Conservation (phyloP, 2,329 filamentous ascomycete species). For the Aspergillus sp. region DNA sequence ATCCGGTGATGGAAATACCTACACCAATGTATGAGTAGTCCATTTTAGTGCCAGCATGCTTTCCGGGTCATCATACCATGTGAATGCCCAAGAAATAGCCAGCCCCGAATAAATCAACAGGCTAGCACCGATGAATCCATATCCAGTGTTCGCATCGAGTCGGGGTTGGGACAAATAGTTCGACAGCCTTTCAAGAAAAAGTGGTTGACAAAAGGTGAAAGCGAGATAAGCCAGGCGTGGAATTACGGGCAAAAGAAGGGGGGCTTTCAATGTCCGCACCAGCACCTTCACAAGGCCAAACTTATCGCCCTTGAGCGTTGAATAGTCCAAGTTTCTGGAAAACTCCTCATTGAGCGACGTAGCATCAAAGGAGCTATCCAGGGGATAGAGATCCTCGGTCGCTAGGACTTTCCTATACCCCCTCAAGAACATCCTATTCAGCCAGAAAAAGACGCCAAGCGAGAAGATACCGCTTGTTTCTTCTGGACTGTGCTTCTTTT, state of each 20-base stretch:
- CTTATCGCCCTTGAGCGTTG: slow-evolving; percentile 9
- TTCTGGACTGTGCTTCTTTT: slow-evolving; percentile 34
- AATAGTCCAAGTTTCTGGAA: slow-evolving; percentile 10
- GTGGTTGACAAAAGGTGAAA: slow-evolving; percentile 31
- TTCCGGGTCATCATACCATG: slow-evolving; percentile 6
- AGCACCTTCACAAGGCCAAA: slow-evolving; percentile 25
- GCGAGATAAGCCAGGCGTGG: slow-evolving; percentile 28
- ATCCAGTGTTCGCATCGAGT: slow-evolving; percentile 20
- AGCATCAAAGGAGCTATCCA: slow-evolving; percentile 11
- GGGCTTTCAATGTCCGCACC: slow-evolving; percentile 24
- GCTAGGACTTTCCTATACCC: slow-evolving; percentile 33
- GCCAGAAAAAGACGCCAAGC: slow-evolving; percentile 40
- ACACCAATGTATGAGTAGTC: background rate
- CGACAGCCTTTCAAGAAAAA: slow-evolving; percentile 28
- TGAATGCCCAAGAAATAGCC: slow-evolving; percentile 18
- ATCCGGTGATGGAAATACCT: slow-evolving; percentile 16
- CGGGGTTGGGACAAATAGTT: slow-evolving; percentile 9
- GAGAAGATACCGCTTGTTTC: slow-evolving; percentile 37
- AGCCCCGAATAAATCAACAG: slow-evolving; percentile 22
- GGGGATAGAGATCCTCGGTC: slow-evolving; percentile 31
- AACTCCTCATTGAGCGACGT: slow-evolving; percentile 11
- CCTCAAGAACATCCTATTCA: slow-evolving; percentile 34
- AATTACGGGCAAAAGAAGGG: slow-evolving; percentile 26
- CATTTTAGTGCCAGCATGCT: background rate
- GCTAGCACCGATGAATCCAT: slow-evolving; percentile 28